Evolutionary conservation across 495 filamentous ascomycete species (phyloP).

Genomic region (Trichocladium antarcticum): DNA sequence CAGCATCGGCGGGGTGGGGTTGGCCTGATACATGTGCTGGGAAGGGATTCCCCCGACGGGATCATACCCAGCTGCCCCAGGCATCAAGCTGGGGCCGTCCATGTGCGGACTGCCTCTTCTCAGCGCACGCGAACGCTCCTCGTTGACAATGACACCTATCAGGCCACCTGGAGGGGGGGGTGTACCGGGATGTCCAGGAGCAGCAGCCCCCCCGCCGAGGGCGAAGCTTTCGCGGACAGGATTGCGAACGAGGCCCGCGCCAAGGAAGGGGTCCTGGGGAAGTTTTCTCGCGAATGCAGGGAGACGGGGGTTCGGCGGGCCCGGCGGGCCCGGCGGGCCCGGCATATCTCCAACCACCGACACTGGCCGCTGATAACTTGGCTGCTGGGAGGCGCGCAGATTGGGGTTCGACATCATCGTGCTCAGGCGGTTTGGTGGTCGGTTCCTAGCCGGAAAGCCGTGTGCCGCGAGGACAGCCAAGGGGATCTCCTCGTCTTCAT

Average conservation of each 20-base stretch:
- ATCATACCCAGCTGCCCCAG: conserved; percentile 27
- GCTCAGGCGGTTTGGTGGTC: conserved; percentile 61
- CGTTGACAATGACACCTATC: conserved; percentile 80
- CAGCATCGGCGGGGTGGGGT: conserved; percentile 32
- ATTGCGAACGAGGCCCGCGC: conserved; percentile 66
- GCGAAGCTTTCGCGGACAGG: conserved; percentile 67
- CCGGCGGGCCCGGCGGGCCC: conserved; percentile 18
- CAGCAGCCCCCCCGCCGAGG: conserved; percentile 51
- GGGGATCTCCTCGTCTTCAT: conserved; percentile 81
- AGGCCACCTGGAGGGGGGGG: conserved; percentile 54
- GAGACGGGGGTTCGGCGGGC: conserved; percentile 24
- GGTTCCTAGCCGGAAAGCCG: conserved; percentile 77
- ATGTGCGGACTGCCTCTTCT: conserved; percentile 67
- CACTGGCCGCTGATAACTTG: conserved; percentile 27
- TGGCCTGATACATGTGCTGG: conserved; percentile 40
- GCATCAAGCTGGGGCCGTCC: conserved; percentile 32
- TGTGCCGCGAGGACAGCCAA: conserved; percentile 82
- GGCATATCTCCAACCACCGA: conserved; percentile 23
- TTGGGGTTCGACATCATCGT: conserved; percentile 56
- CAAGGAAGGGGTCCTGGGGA: conserved; percentile 81
- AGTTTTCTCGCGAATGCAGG: conserved; percentile 82
- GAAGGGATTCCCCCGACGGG: conserved; percentile 36
- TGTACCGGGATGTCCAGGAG: conserved; percentile 18
- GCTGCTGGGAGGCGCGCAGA: conserved; percentile 38
- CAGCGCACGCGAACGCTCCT: conserved; percentile 68